Conservation (phyloP, 495 filamentous ascomycete genomes). For the Daldinia decipiens region DNA sequence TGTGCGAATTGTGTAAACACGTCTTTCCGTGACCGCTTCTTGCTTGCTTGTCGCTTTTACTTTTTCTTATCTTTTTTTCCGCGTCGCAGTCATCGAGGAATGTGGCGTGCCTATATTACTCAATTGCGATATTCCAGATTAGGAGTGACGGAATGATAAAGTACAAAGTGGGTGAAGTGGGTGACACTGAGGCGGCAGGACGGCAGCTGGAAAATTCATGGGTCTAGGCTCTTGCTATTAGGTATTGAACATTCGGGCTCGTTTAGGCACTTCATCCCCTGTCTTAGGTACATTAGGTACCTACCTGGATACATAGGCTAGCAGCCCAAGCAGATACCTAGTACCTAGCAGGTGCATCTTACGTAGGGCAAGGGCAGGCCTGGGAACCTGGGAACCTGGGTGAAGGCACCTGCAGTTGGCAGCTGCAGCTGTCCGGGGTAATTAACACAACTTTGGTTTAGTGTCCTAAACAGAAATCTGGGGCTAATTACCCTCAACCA, state of each 20-base stretch:
- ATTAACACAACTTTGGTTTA: conserved; percentile 16
- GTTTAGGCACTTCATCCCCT: neutral
- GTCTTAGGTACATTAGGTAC: too few relatives aligned
- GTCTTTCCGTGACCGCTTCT: conserved; percentile 2
- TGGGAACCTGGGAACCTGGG: neutral
- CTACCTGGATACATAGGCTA: too few relatives aligned
- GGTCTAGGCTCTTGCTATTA: neutral
- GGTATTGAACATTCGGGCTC: neutral
- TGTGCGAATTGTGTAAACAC: conserved; percentile 11
- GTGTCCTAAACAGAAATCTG: conserved; percentile 12
- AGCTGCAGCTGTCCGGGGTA: conserved; percentile 37
- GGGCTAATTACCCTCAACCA: conserved; percentile 12
- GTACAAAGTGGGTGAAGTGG: neutral
- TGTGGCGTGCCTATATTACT: conserved; percentile 41
- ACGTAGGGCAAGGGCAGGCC: conserved; percentile 9
- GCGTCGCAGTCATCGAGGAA: conserved; percentile 16
- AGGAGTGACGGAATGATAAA: neutral
- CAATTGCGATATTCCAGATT: conserved; percentile 37
- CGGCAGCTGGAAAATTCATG: neutral
- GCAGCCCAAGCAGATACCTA: too few relatives aligned
- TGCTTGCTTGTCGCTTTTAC: conserved; percentile 4
- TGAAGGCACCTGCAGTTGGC: conserved; percentile 16
- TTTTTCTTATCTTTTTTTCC: conserved; percentile 19
- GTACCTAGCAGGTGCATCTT: conserved; percentile 7
- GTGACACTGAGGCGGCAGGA: neutral